Base-by-base conservation (phyloP, 2,329 filamentous ascomycete genomes). In the Botrytis byssoidea region DNA sequence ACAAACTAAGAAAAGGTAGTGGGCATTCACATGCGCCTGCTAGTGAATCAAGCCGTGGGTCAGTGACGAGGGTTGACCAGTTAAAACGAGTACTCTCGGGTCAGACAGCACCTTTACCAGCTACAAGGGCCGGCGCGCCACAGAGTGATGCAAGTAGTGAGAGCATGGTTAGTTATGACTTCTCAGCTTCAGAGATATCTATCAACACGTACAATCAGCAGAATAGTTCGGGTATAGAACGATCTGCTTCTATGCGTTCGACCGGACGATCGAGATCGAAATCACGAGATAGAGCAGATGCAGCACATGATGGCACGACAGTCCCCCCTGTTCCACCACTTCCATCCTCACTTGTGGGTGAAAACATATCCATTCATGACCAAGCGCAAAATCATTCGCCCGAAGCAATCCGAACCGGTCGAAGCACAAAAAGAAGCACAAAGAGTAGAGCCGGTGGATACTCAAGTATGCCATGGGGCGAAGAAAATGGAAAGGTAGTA, bases 101-200 rank as follows among this genome's bases (percentile, higher is more conserved):
- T 48, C 86, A 88, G 60, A 77, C 83, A 46, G 75, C 77, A 48
- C 70, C 80, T 80, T 5, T 81, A 81, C 55, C 84, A 84, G 60
- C 70, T 46, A 77, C 78, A 59, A 74, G 83, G 83, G 82, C 81
- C 64, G 82, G 83, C 57, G 80, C 82, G 69, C 81, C 82, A 40
- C 83, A 87, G 70, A 88, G 88, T 74, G 85, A 86, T 76, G 87
- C 85, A 71, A 89, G 86, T 79, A 87, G 85, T 73, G 91, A 93
- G 71, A 93, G 90, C 81, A 88, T 93, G 85, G 87, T 91, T 76
- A 92, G 90, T 83, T 92, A 90, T 76, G 91, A 93, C 73, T 86
- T 88, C 76, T 88, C 88, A 63, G 85, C 88, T n/a, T 92, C 90
- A 10, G 91, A 93, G 79, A 83, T 89, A 32, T 91, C 89, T 57